Evolutionary conservation across 768 basidiomycete species (phyloP).

Genomic region (Sporobolomyces phaffii): DNA sequence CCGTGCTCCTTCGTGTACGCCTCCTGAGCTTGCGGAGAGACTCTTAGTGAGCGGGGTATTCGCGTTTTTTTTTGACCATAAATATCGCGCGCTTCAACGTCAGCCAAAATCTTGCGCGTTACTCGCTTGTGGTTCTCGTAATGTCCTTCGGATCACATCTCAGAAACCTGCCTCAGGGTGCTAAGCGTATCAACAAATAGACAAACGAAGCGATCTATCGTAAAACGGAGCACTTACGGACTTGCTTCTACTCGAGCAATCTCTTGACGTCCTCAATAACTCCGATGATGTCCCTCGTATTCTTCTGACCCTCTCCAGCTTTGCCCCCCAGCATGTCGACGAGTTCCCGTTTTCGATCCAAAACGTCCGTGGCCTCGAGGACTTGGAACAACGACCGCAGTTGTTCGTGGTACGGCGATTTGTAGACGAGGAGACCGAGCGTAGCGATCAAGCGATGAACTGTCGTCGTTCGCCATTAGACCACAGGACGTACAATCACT

Average conservation of each 20-base stretch:
- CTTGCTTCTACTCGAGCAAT: slow-evolving; percentile 61
- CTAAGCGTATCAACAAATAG: no score
- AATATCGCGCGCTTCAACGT: no score
- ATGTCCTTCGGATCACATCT: slow-evolving; percentile 2
- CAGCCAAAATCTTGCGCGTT: no score
- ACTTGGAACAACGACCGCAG: slow-evolving; percentile 63
- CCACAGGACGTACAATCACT: neutral
- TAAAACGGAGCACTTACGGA: no score
- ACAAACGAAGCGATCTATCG: no score
- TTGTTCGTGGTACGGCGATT: slow-evolving; percentile 63
- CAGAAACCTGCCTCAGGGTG: no score
- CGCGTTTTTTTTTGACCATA: no score
- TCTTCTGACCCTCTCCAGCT: slow-evolving; percentile 17
- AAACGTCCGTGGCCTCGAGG: slow-evolving; percentile 53
- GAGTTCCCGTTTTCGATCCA: slow-evolving; percentile 48
- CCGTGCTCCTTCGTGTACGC: no score
- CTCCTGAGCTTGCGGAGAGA: no score
- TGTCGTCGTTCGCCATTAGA: slow-evolving; percentile 42
- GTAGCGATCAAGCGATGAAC: slow-evolving; percentile 78
- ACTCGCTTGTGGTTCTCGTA: neutral
- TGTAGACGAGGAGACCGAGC: slow-evolving; percentile 65
- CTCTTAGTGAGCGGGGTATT: no score
- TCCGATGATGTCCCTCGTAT: slow-evolving; percentile 58
- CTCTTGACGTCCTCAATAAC: slow-evolving; percentile 44
- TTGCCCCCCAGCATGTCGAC: slow-evolving; percentile 47